Evolutionary conservation across 2,329 filamentous ascomycete genomes (phyloP).

Genomic region (Aspergillus aculeatinus): DNA sequence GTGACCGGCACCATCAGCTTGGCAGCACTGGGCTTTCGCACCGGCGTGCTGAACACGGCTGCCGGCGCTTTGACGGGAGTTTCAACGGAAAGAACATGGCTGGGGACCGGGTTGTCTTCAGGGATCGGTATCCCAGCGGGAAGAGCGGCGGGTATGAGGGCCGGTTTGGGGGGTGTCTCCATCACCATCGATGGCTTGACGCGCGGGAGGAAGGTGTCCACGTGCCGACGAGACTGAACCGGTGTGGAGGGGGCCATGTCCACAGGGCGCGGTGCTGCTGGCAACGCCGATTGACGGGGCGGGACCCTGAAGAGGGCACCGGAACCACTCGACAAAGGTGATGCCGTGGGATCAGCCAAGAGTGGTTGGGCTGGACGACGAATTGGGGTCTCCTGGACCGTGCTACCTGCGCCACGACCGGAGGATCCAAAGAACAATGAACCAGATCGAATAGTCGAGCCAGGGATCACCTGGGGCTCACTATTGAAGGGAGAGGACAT

Average conservation of each 20-base stretch:
- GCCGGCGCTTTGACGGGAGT: slow-evolving; percentile 9
- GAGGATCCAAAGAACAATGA: slow-evolving; percentile 25
- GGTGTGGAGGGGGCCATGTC: slow-evolving; percentile 30
- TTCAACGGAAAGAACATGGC: not conserved
- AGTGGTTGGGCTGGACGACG: slow-evolving; percentile 31
- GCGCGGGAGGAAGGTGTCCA: slow-evolving; percentile 14
- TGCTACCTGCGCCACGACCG: slow-evolving; percentile 18
- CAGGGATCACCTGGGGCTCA: slow-evolving; percentile 34
- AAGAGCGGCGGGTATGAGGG: slow-evolving; percentile 7
- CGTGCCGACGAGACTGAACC: slow-evolving; percentile 24
- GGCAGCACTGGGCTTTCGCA: slow-evolving; percentile 26
- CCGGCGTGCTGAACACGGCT: slow-evolving; percentile 31
- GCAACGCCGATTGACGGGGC: slow-evolving; percentile 20
- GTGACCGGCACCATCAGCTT: slow-evolving; percentile 19
- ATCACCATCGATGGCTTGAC: slow-evolving; percentile 24
- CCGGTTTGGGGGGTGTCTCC: slow-evolving; percentile 31
- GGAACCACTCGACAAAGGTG: slow-evolving; percentile 15
- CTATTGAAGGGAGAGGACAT: slow-evolving; percentile 26
- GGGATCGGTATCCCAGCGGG: slow-evolving; percentile 2
- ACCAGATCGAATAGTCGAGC: slow-evolving; percentile 30
- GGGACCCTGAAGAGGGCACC: slow-evolving; percentile 28
- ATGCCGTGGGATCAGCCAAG: slow-evolving; percentile 13
- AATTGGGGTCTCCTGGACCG: slow-evolving; percentile 43
- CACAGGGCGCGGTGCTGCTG: slow-evolving; percentile 21
- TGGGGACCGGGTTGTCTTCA: not conserved